These are phyloP conservation scores for Endothia cerciana DNA, from an alignment of 2,329 filamentous ascomycete genomes.

Conservation along the genomic window DNA sequence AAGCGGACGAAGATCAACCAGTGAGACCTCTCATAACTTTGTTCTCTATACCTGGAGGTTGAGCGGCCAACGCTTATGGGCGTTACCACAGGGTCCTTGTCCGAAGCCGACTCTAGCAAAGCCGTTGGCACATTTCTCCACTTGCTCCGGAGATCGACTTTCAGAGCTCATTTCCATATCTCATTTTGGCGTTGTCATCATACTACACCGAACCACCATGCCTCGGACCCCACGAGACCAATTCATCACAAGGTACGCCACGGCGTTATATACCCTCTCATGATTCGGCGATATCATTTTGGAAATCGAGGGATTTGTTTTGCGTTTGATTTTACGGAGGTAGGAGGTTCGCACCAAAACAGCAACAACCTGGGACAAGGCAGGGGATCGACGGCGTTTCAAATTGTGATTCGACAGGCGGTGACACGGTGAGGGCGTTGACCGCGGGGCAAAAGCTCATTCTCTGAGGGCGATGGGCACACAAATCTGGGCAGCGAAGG, in stretches of 20 bases:
- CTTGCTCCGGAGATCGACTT: not conserved
- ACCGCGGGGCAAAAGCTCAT: not conserved
- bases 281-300: not conserved
- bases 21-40: constrained; percentile 14
- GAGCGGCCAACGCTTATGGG: not conserved
- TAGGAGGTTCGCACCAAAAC: not conserved
- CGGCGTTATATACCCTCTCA: not conserved
- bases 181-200: not conserved
- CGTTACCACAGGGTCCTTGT: not conserved
- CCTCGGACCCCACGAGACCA: not conserved
- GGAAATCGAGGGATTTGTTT: not conserved
- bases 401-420: not conserved
- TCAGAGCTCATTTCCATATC: not conserved
- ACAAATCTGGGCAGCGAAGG: not conserved
- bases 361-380: not conserved
- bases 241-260: not conserved
- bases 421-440: constrained; percentile 1
- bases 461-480: not conserved
- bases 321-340: not conserved
- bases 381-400: not conserved
- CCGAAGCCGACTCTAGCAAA: not conserved
- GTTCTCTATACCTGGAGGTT: not conserved
- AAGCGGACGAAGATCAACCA: constrained; percentile 35
- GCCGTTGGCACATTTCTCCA: not conserved
- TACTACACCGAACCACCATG: not conserved